phyloP scores from a whole-genome alignment of 2,329 filamentous ascomycete species.

The Endoconidiophora laricicola region DNA sequence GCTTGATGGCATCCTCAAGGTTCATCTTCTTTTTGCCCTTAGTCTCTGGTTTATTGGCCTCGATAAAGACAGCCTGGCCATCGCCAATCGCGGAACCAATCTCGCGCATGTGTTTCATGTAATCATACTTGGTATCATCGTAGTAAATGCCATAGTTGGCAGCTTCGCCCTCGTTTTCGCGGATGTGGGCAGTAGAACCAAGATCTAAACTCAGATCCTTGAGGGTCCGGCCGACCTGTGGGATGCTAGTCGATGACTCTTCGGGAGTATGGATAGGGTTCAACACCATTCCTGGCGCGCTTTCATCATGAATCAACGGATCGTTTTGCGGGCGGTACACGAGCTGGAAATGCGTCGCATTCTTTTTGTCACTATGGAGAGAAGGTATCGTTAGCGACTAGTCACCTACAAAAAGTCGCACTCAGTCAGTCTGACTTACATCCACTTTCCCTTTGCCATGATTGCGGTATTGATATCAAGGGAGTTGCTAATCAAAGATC shows the following conservation, averaged over 20 bases:
- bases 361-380: conserved; percentile 59
- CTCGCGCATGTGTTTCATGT: conserved; percentile 97
- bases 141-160: conserved; percentile 87
- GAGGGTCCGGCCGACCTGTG: conserved; percentile 36
- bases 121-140: conserved; percentile 92
- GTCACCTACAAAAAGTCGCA: neutral
- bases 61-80: conserved; percentile 69
- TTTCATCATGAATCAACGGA: conserved; percentile 82
- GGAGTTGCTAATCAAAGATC: neutral
- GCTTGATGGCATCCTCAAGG: conserved; percentile 65
- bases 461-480: conserved; percentile 22
- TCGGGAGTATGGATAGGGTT: conserved; percentile 40
- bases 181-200: conserved; percentile 48
- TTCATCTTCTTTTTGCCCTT: conserved; percentile 62
- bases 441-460: conserved; percentile 66
- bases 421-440: conserved; percentile 21
- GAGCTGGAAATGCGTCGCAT: conserved; percentile 80
- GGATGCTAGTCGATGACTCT: conserved; percentile 23
- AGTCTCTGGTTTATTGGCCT: conserved; percentile 42
- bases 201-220: conserved; percentile 64
- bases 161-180: conserved; percentile 88
- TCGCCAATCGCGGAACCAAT: conserved; percentile 44
- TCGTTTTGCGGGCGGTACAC: conserved; percentile 96
- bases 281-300: conserved; percentile 79
- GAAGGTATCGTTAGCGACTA: conserved; percentile 15